Evolutionary conservation across 2,329 filamentous ascomycete species (phyloP), one percentile per base, ranked within the genome.

Genomic region (Aspergillus carbonarius): DNA sequence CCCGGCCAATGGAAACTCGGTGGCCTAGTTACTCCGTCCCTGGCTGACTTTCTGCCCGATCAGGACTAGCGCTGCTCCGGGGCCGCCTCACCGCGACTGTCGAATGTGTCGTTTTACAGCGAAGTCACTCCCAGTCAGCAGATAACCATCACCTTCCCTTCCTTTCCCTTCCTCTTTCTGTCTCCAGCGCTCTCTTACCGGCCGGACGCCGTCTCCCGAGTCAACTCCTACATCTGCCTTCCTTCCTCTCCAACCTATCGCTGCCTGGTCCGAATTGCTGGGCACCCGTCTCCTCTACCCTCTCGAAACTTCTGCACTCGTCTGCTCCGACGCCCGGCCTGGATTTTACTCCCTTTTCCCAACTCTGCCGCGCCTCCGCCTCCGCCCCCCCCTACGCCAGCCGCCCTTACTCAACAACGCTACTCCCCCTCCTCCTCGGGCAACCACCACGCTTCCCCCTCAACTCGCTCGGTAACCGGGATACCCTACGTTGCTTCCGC

Each of bases 321-420:
- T 56, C 48, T 17, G 35, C 47, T 57, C 55, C 56, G 46, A 54
- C 61, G 47, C 42, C 53, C 48, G 53, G 53, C 54, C 53, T 56
- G 40, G 57, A 46, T 52, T 60, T 62, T 56, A 55, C 58, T 62
- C 62, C 57, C 57, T 55, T 63, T 60, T 52, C 61, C 52, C 44
- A 46, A 48, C 25, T 40, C 49, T 53, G 54, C 58, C 60, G 58
- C 60, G 37, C 47, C 56, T 55, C 50, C 44, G 53, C 57, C 60
- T 63, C 60, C 60, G 60, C 60, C 51, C 40, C 46, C 25, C 37
- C 27, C 49, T 59, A 58, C 55, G 35, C 58, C 55, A 49, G 55
- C 55, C 54, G 53, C 57, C 51, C 51, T 57, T 48, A 47, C 53
- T 58, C 58, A 57, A 56, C 56, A 58, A 60, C 55, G 37, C 51